Evolutionary conservation across 2,329 filamentous ascomycete genomes (phyloP).

Genomic region (Exophiala sp.): DNA sequence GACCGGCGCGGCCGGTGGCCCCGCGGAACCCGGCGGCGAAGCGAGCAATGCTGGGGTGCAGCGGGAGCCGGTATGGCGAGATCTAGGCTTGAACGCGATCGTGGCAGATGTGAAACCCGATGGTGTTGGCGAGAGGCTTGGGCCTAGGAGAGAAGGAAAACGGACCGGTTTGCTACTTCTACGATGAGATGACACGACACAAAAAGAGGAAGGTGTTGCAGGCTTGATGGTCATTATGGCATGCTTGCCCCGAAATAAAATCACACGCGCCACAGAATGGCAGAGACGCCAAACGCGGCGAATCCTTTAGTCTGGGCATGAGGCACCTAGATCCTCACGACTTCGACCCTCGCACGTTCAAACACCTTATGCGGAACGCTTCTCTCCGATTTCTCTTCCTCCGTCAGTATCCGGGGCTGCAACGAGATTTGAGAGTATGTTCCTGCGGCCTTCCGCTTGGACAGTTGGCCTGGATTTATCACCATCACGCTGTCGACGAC

Average conservation of each 20-base stretch:
- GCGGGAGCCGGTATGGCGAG: conserved; percentile 47
- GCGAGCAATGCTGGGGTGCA: conserved; percentile 20
- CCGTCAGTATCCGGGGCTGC: conserved; percentile 56
- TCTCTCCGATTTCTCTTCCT: conserved; percentile 52
- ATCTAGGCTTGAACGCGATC: conserved; percentile 43
- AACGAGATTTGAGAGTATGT: conserved; percentile 78
- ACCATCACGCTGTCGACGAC: conserved; percentile 84
- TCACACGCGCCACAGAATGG: neutral
- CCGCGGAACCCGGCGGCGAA: conserved; percentile 13
- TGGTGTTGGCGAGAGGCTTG: conserved; percentile 8
- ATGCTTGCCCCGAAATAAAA: neutral
- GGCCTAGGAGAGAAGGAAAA: conserved; percentile 13
- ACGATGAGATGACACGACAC: conserved; percentile 7
- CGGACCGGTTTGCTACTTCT: conserved; percentile 20
- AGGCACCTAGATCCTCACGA: conserved; percentile 64
- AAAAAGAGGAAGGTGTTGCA: neutral
- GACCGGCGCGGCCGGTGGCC: conserved; percentile 46
- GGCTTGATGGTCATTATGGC: neutral
- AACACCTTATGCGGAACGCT: conserved; percentile 70
- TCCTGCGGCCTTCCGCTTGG: conserved; percentile 75
- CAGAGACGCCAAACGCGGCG: neutral
- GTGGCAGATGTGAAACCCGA: conserved; percentile 12
- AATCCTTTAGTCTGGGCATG: neutral
- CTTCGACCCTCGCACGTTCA: conserved; percentile 77
- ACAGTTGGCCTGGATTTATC: conserved; percentile 83